phyloP scores from a whole-genome alignment of 139 green algal species.

The Helicosporidium sp. region DNA sequence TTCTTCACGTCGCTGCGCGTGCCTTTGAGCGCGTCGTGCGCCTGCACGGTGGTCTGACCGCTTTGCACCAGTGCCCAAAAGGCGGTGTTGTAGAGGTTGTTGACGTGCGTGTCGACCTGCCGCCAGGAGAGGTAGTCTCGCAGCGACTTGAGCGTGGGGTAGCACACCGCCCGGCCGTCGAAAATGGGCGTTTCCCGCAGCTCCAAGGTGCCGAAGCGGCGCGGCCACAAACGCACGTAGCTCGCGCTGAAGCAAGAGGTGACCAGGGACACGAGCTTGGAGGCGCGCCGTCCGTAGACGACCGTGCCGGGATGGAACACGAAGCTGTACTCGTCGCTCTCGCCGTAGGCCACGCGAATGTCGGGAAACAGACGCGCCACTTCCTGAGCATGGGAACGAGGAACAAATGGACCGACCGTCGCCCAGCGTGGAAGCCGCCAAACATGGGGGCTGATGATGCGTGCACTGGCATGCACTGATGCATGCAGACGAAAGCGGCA shows the following conservation, averaged over 20 bases:
- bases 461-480: not conserved
- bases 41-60: slow-evolving; percentile 5
- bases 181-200: slow-evolving; percentile 60
- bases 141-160: slow-evolving; percentile 44
- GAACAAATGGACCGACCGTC: too few species aligned
- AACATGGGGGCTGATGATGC: too few species aligned
- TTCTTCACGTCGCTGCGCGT: slow-evolving; percentile 70
- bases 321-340: slow-evolving; percentile 83
- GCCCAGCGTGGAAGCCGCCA: too few species aligned
- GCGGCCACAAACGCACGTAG: slow-evolving; percentile 60
- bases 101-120: slow-evolving; percentile 84
- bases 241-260: slow-evolving; percentile 60
- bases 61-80: slow-evolving; percentile 73
- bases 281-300: slow-evolving; percentile 48
- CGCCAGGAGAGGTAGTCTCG: slow-evolving; percentile 82
- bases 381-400: slow-evolving; percentile 8
- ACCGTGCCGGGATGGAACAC: slow-evolving; percentile 35
- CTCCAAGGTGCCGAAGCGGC: slow-evolving; percentile 24
- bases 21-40: slow-evolving; percentile 27
- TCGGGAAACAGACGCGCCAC: slow-evolving; percentile 55
- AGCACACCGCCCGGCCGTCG: slow-evolving; percentile 70
- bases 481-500: not conserved
- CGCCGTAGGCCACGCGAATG: slow-evolving; percentile 53
- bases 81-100: slow-evolving; percentile 93
- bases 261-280: slow-evolving; percentile 70